A percentile compares a stretch with the other conserved stretches of the same genome.
Evolutionary conservation across 345 rosid species (phyloP).

Genomic region (Cochlearia excelsa): DNA sequence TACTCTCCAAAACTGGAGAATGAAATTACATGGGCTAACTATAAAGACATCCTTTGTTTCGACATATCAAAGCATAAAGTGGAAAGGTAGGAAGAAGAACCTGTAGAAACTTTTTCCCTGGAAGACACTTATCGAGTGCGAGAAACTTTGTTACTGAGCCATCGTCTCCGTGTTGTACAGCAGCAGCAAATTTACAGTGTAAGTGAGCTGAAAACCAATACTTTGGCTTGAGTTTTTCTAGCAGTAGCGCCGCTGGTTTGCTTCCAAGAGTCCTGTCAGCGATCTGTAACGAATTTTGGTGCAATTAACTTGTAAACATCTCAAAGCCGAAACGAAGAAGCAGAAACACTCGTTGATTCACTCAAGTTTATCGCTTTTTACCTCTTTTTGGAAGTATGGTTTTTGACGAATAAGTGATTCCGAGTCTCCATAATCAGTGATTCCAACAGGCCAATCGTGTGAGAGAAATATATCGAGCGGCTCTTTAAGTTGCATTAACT

Average conservation of each 20-base stretch:
- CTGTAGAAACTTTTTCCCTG: constrained; percentile 73
- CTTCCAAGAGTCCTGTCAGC: constrained; percentile 69
- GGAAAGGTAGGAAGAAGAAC: constrained; percentile 34
- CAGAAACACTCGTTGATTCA: neutral
- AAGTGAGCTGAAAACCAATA: constrained; percentile 98
- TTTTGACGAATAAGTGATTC: constrained; percentile 57
- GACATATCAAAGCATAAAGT: constrained; percentile 11
- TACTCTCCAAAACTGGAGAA: too few species aligned
- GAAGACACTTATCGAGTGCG: constrained; percentile 85
- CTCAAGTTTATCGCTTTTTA: constrained; percentile 14
- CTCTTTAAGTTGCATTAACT: constrained; percentile 76
- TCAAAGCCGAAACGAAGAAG: constrained; percentile 16
- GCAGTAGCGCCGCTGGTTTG: constrained; percentile 79
- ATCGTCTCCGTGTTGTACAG: constrained; percentile 71
- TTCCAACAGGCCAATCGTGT: constrained; percentile 94
- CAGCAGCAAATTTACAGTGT: constrained; percentile 86
- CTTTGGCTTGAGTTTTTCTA: constrained; percentile 67
- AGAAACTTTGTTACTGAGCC: constrained; percentile 82
- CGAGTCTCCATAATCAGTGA: constrained; percentile 77
- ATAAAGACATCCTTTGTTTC: constrained; percentile 27
- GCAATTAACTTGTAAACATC: constrained; percentile 1
- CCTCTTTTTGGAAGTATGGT: constrained; percentile 65
- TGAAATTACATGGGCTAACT: too few species aligned
- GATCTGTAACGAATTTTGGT: constrained; percentile 42
- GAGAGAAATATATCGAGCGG: constrained; percentile 89